Evolutionary conservation across 345 rosid species (phyloP), one percentile per base, ranked within the genome.

Genomic region (Euphorbia pulcherrima): DNA sequence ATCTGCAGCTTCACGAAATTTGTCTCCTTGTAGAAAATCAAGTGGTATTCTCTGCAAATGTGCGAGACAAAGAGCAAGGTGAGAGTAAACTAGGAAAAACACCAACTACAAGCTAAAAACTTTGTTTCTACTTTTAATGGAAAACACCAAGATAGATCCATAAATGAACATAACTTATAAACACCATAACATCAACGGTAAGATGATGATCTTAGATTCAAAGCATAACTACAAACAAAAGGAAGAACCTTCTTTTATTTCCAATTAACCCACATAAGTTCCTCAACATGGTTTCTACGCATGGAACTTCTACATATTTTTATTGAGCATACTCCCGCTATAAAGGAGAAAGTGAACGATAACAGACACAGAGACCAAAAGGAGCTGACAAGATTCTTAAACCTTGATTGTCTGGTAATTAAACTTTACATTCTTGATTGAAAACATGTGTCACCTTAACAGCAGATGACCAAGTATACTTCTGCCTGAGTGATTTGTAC

Each of bases 391-490:
- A 23, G 0, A 23, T 23, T 4, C 33, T 51, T 46, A 24, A 50
- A 23, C 5, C 4, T 11, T 59, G 9, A 16, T 18, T 47, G n/a
- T 6, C 1, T 2, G 23, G 28, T 26, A 23, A 62, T 23, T 10
- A 63, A 37, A 54, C 17, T 23, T 35, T 29, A 54, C 57, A 44
- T 51, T 54, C 14, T 33, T 6, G 46, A 47, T 12, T 33, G 12
- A 59, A 52, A 30, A 72, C 14, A 71, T 57, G 69, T 28, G 69
- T 71, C 74, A 95, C 99, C 97, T 95, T 95, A 64, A 88, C 96
- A 75, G 99, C 97, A 60, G 97, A 88, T 76, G 99, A 92, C 90
- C 89, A 77, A 60, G 86, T 81, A 80, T 83, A 90, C 68, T 88
- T 85, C 80, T 77, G 80, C 57, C 76, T 80, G 59, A 92, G 88